These are phyloP conservation scores for Penicillium cataractarum DNA, from an alignment of 495 filamentous ascomycete genomes.

Conservation along the genomic window DNA sequence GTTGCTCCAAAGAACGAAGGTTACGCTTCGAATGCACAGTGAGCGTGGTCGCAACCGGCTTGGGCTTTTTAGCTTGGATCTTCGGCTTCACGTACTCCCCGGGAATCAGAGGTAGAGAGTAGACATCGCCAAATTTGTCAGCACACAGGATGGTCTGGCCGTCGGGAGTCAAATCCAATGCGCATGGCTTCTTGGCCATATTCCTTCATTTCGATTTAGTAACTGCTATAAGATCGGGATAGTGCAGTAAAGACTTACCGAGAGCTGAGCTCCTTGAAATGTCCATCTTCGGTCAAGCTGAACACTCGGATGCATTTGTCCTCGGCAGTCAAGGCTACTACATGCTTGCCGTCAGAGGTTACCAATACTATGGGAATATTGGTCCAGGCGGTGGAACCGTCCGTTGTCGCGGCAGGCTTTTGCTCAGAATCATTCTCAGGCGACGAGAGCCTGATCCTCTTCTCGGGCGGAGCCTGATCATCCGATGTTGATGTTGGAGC, in stretches of 20 bases:
- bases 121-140: conserved; percentile 97
- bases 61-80: conserved; percentile 39
- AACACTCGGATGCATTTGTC: conserved; percentile 92
- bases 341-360: conserved; percentile 62
- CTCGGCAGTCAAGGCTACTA: conserved; percentile 79
- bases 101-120: conserved; percentile 78
- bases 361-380: conserved; percentile 60
- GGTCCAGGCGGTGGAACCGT: conserved; percentile 35
- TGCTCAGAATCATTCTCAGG: conserved; percentile 27
- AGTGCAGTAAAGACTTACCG: conserved; percentile 53
- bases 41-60: conserved; percentile 65
- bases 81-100: conserved; percentile 33
- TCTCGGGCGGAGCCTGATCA: conserved; percentile 49
- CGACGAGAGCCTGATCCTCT: conserved; percentile 52
- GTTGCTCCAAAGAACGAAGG: conserved; percentile 71
- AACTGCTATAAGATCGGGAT: conserved; percentile 5
- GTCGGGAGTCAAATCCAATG: conserved; percentile 69
- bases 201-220: conserved; percentile 50
- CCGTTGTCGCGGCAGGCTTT: conserved; percentile 19
- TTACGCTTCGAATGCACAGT: conserved; percentile 88
- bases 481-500: conserved; percentile 30
- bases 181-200: conserved; percentile 88
- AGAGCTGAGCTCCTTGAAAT: conserved; percentile 68
- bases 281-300: conserved; percentile 60
- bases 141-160: conserved; percentile 72